Base-by-base conservation (phyloP, 2,329 filamentous ascomycete genomes). In the Sphaerulina populicola region DNA sequence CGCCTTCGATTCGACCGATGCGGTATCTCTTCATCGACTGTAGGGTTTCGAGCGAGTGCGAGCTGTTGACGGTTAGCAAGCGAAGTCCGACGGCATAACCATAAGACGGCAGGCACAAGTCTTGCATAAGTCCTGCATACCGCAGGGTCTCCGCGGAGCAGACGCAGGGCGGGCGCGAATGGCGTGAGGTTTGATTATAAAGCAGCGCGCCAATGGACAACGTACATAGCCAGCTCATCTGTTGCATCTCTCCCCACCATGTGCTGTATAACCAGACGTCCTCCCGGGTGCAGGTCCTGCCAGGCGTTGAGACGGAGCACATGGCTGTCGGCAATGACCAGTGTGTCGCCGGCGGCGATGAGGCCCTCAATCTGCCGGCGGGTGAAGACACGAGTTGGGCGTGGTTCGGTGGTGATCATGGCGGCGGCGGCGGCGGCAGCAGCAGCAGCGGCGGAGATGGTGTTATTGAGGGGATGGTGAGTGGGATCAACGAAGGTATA, bases 1-100 rank as follows among this genome's bases (percentile, higher is more conserved):
- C 74, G 30, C 86, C 86, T 65, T 91, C 77, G 51, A 94, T 80
- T 56, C 77, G 78, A 39, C 91, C 90, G 60, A 96, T 87, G 55
- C 86, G 81, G 67, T 88, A 96, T 55, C 79, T 79, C 53, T 79
- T 69, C 86, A 95, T 94, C 60, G 38, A 33, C 44, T 72, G 69
- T 29, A 81, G 64, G 11, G 78, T 78, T 48, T 71, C 67, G 37
- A 69, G 67, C 36, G 72, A 75, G 63, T 83, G 80, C 7, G 49
- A 52, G 41, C 49, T 52, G 49, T 42, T n/a, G 30, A 23, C 40
- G 40, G 35, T 47, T 6, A 47, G 44, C 44, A 15, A 27, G 23
- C 23, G 5, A n/a, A 27, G 18, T n/a, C 6, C 37, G 37, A 15
- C 3, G 27, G 39, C 39, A 41, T 27, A 41, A 41, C 1, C 18